Base-by-base conservation (phyloP, 2,329 filamentous ascomycete species). In the Colletotrichum sp. region DNA sequence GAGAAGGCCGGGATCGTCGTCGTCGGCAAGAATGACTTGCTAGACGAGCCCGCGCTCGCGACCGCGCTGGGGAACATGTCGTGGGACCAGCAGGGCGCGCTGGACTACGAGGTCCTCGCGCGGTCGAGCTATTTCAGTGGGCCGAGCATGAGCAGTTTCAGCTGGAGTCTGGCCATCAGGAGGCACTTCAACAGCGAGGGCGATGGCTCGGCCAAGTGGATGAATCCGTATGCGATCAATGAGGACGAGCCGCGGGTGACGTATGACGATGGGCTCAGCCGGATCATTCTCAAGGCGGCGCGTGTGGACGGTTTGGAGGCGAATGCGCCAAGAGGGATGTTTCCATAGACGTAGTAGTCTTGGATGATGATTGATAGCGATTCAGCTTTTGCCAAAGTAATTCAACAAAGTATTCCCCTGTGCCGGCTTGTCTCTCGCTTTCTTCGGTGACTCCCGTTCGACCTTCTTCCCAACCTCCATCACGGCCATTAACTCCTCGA, bases 401-500 rank as follows among this genome's bases (percentile, higher is more conserved):
- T 90, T 89, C 78, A 84, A 85, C 77, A 92, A 75, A 0, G 88
- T 92, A 77, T 90, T 91, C 70, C 86, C 87, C 81, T 90, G 88
- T n/a, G 83, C 84, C n/a, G 75, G 61, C 21, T 78, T 78, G 21
- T 63, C 61, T n/a, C 59, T 76, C 16, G 26, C 76, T 69, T 82
- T 82, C 61, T 78, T 81, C 3, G 78, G 74, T 21, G 81, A 79
- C 12, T 71, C 68, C 10, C 82, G 80, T 64, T 83, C 83, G 14
- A 83, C 79, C 80, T 90, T 92, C 81, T 90, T 89, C 0, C 91
- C 91, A 55, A 93, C 83, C 67, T 89, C 88, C 83, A 94, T 86
- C 16, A 91, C 80, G 6, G 83, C 83, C 85, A 92, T 90, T 16
- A 94, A 82, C 79, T 94, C 92, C 75, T 94, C 92, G 81, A 94